phyloP scores from a whole-genome alignment of 192 early-diverging fungal species.

The Kappamyces sp. region DNA sequence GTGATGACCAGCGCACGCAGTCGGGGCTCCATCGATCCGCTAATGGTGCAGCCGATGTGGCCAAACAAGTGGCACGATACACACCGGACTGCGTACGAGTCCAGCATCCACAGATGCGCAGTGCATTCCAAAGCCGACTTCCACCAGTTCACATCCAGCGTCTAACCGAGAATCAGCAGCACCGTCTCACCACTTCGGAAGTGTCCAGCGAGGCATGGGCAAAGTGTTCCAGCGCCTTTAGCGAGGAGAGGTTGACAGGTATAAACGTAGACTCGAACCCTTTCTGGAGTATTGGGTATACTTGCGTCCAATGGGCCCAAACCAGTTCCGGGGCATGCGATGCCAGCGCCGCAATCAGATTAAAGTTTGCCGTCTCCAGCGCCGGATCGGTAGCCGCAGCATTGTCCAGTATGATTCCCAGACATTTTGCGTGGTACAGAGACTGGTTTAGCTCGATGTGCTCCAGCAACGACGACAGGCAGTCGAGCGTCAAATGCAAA shows the following conservation, averaged over 20 bases:
- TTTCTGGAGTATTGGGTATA: not conserved
- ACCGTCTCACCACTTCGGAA: conserved; percentile 1
- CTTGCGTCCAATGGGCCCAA: not conserved
- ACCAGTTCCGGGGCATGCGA: not conserved
- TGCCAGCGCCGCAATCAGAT: not conserved
- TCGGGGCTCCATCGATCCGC: conserved; percentile 10
- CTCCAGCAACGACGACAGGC: not conserved
- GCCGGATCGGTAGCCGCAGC: not conserved
- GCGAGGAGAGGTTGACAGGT: not conserved
- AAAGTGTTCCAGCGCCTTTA: not conserved
- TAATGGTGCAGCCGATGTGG: not conserved
- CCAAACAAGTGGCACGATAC: not conserved
- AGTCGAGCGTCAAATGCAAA: not conserved
- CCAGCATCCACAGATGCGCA: not conserved
- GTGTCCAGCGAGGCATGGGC: not conserved
- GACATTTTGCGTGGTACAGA: not conserved
- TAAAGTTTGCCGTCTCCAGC: not conserved
- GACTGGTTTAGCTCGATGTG: not conserved
- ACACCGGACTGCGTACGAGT: conserved; percentile 9
- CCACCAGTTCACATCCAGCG: not conserved
- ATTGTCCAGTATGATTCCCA: not conserved
- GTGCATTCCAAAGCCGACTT: not conserved
- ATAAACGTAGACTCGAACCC: not conserved
- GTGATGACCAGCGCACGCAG: conserved; percentile 19
- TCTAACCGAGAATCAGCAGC: not conserved